These are phyloP conservation scores for Penicillium antarcticum DNA, from an alignment of 495 filamentous ascomycete genomes.

Conservation along the genomic window DNA sequence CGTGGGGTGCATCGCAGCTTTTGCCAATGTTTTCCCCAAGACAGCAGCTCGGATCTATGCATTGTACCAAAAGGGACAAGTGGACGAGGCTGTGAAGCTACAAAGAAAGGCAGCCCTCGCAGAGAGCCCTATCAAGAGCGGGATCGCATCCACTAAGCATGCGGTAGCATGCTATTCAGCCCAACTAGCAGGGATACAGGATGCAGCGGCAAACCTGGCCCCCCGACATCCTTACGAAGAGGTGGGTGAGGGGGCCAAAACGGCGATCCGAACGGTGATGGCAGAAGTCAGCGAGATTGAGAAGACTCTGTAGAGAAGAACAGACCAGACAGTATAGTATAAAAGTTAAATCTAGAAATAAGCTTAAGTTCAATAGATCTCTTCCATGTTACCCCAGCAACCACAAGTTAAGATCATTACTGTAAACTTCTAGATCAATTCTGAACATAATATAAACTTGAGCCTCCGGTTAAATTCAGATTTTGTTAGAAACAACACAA, in stretches of 20 bases:
- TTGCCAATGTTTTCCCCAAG: conserved; percentile 66
- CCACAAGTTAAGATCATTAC: no score
- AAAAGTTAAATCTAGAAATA: not conserved
- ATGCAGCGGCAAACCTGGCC: conserved; percentile 28
- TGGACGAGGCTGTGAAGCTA: conserved; percentile 62
- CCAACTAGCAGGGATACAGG: conserved; percentile 18
- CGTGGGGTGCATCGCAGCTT: conserved; percentile 62
- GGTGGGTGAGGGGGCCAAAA: conserved; percentile 45
- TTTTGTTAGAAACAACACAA: no score
- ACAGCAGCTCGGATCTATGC: conserved; percentile 60
- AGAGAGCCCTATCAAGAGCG: conserved; percentile 79
- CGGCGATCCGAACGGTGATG: conserved; percentile 45
- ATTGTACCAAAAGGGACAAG: conserved; percentile 60
- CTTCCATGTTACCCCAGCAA: no score
- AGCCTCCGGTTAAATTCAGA: no score
- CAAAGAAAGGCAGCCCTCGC: conserved; percentile 71
- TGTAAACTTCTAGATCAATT: no score
- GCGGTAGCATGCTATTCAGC: conserved; percentile 43
- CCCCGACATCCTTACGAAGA: conserved; percentile 55
- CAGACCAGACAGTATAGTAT: not conserved
- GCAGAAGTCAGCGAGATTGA: conserved; percentile 20
- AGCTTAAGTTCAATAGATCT: not conserved
- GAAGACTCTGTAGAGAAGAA: conserved; percentile 1
- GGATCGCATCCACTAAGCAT: conserved; percentile 65
- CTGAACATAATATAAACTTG: no score